Conservation (phyloP, 2,329 filamentous ascomycete species). For the Furcasterigmium furcatum region DNA sequence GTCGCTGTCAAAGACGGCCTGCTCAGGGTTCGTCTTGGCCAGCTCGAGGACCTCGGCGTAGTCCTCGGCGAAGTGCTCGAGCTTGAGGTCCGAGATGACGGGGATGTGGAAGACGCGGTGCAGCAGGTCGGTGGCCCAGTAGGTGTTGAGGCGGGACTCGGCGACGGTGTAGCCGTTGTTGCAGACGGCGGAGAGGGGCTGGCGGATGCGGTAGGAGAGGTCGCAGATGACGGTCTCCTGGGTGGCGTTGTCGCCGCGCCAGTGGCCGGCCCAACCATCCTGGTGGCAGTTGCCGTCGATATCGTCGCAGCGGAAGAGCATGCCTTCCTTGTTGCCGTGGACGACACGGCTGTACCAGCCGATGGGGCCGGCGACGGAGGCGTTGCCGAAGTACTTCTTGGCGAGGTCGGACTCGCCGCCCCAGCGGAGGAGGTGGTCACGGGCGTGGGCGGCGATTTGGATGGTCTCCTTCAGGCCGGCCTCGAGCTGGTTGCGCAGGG, state of each 20-base stretch:
- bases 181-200: conserved; percentile 57
- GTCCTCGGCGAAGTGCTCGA: conserved; percentile 61
- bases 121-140: conserved; percentile 64
- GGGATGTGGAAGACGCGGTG: conserved; percentile 65
- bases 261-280: conserved; percentile 64
- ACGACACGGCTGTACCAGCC: conserved; percentile 62
- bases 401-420: conserved; percentile 57
- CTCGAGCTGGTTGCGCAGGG: conserved; percentile 52
- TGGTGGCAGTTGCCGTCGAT: conserved; percentile 58
- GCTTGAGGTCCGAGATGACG: conserved; percentile 52
- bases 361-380: conserved; percentile 52
- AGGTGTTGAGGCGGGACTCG: conserved; percentile 51
- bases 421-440: conserved; percentile 56
- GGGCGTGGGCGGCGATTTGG: conserved; percentile 55
- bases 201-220: conserved; percentile 55
- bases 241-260: conserved; percentile 62
- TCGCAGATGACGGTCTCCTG: conserved; percentile 68
- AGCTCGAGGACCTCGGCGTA: conserved; percentile 53
- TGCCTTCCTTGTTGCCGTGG: conserved; percentile 50
- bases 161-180: conserved; percentile 60
- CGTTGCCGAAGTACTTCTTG: conserved; percentile 64
- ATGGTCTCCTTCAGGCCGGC: conserved; percentile 57
- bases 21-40: conserved; percentile 42
- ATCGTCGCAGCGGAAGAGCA: conserved; percentile 67
- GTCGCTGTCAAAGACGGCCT: conserved; percentile 55